Base-by-base conservation (phyloP, 2,329 filamentous ascomycete species). In the Fusarium redolens region DNA sequence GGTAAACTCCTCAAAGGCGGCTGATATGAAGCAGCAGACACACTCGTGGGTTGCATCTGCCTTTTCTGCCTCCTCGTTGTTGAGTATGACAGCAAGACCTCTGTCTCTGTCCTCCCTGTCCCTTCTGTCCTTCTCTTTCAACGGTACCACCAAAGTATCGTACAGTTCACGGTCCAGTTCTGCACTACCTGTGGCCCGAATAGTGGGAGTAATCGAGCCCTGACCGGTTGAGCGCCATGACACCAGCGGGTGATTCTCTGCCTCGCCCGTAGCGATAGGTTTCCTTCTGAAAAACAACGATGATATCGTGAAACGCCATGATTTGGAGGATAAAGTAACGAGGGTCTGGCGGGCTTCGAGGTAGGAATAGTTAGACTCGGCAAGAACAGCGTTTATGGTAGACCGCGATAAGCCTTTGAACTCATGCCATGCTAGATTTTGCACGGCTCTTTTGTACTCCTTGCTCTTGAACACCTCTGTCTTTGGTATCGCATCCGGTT, bases 341-440 rank as follows among this genome's bases (percentile, higher is more conserved):
- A 96, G 87, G 4, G 91, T 93, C 20, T 88, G 89, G 40, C 93
- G 88, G 17, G 92, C 91, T 35, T 91, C 88, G 28, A 92, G 89
- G 77, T 96, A 96, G 13, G 91, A 92, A 81, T 93, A 91, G 82
- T 96, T 96, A 78, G 88, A 90, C 80, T 96, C 93, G 55, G 93
- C 93, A 52, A 96, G 87, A 12, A 96, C 93, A 13, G 92, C 93
- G 78, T 91, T 90, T 81, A 96, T 92, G 7, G 92, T 91, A 3
- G 92, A 93, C 65, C 89, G 88, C 17, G 92, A 91, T 45, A 96
- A 83, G 25, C 91, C 92, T 76, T 90, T 92, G 83, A 96, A 96
- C 81, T 96, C 93, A 63, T 90, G 88, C 81, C 90, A 92, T 30
- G 93, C 88, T 30, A 93, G 84, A n/a, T 84, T 82, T 78, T 89